These are phyloP conservation scores for Turritis glabra DNA, from an alignment of 345 rosid species.

Conservation along the genomic window DNA sequence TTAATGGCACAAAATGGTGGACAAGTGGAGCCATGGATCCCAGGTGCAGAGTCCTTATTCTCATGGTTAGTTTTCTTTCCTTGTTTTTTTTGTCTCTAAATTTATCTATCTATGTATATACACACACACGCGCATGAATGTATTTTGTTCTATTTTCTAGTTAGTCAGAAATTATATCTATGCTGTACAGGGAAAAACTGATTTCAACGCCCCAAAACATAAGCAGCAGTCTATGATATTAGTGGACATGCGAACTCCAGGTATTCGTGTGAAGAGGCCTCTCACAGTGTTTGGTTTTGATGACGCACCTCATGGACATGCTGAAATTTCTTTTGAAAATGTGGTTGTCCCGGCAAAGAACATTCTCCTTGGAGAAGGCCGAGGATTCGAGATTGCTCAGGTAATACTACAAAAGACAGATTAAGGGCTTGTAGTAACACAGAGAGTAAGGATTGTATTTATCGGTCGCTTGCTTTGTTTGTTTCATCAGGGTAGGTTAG, in stretches of 20 bases:
- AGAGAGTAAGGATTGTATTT: conserved; percentile 5
- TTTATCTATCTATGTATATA: neutral
- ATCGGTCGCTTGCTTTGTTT: conserved; percentile 16
- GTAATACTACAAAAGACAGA: conserved; percentile 39
- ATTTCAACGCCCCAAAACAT: conserved; percentile 75
- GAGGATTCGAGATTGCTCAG: conserved; percentile 99
- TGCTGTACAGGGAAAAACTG: conserved; percentile 81
- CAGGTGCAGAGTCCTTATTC: conserved; percentile 87
- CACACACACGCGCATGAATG: neutral
- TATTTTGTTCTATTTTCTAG: neutral
- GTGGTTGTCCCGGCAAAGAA: conserved; percentile 80
- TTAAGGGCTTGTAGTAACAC: conserved; percentile 9
- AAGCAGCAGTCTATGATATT: conserved; percentile 97
- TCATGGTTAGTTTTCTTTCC: conserved; percentile 74
- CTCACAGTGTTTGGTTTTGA: conserved; percentile 89
- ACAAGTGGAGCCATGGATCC: conserved; percentile 99
- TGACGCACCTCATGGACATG: conserved; percentile 99
- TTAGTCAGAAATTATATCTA: neutral
- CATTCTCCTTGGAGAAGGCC: conserved; percentile 93
- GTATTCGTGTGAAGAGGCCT: conserved; percentile 75
- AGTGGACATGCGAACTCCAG: conserved; percentile 79
- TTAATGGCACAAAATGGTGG: conserved; percentile 99
- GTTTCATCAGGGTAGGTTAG: conserved; percentile 81
- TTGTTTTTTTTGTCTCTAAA: conserved; percentile 2
- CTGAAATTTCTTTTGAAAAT: conserved; percentile 77